These are phyloP conservation scores for Pestalotiopsis sp. DNA, from an alignment of 2,329 filamentous ascomycete genomes.

Conservation along the genomic window DNA sequence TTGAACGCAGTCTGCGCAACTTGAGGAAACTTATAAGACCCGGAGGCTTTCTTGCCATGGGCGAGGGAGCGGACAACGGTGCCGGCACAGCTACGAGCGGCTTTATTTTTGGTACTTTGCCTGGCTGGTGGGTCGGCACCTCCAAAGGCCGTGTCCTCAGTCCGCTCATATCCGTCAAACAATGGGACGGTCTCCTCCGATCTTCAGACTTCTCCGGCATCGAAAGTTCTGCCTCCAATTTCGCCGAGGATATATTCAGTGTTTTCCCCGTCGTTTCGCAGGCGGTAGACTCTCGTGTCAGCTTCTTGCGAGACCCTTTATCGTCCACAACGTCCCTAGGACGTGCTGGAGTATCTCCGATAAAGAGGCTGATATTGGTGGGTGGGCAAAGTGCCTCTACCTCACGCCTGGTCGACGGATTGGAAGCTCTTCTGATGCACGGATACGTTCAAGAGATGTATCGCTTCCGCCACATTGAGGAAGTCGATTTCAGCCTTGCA, in stretches of 20 bases:
- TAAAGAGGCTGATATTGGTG: conserved; percentile 13
- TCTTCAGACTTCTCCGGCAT: conserved; percentile 28
- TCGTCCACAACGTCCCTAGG: neutral
- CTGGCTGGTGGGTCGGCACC: conserved; percentile 40
- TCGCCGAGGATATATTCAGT: conserved; percentile 10
- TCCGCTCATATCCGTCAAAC: conserved; percentile 18
- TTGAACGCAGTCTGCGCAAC: conserved; percentile 23
- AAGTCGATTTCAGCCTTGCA: neutral
- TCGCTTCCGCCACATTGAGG: neutral
- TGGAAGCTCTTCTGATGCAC: neutral
- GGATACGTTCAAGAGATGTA: neutral
- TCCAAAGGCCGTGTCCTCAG: conserved; percentile 25
- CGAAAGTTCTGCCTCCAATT: conserved; percentile 19
- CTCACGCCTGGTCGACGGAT: neutral
- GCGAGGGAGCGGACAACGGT: conserved; percentile 8
- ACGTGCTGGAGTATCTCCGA: neutral
- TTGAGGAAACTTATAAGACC: conserved; percentile 30
- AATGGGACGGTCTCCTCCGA: conserved; percentile 29
- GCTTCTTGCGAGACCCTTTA: conserved; percentile 19
- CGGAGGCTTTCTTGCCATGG: conserved; percentile 36
- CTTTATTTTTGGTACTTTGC: conserved; percentile 35
- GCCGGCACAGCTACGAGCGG: conserved; percentile 2
- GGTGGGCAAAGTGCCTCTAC: conserved; percentile 7
- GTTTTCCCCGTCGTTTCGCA: conserved; percentile 21
- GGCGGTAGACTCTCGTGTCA: conserved; percentile 19